Conservation (phyloP, 441 rosid species). For the Croton setiger region DNA sequence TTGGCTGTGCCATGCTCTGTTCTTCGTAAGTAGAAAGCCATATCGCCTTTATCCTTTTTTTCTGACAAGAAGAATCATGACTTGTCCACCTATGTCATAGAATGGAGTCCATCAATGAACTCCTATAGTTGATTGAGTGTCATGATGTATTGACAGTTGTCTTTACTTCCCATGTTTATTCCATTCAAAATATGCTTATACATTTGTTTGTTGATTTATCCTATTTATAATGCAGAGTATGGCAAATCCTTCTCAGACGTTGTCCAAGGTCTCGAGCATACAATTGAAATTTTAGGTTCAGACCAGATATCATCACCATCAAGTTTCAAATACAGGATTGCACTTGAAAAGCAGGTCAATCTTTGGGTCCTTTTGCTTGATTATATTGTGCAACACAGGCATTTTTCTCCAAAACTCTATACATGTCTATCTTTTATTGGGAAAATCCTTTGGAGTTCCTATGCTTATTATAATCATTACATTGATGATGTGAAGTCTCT, state of each 20-base stretch:
- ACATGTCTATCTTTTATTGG: background rate
- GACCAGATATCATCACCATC: constrained; percentile 61
- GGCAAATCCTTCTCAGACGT: constrained; percentile 85
- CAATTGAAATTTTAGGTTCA: constrained; percentile 64
- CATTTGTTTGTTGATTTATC: constrained; percentile 1
- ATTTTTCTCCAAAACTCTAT: background rate
- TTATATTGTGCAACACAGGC: background rate
- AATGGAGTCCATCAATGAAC: background rate
- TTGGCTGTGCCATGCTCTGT: constrained; percentile 73
- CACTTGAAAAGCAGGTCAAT: constrained; percentile 80
- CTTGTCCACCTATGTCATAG: constrained; percentile 5
- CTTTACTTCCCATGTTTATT: background rate
- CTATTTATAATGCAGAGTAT: constrained; percentile 49
- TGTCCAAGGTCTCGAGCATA: constrained; percentile 77
- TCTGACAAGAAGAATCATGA: constrained; percentile 9
- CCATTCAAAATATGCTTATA: constrained; percentile 6
- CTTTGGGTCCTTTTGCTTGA: background rate
- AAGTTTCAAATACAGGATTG: constrained; percentile 74
- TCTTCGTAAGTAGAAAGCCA: constrained; percentile 43
- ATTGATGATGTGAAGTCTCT: background rate
- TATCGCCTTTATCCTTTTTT: constrained; percentile 7
- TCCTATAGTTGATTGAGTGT: constrained; percentile 3
- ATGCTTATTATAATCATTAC: background rate
- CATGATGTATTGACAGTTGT: background rate
- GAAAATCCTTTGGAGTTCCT: background rate